Evolutionary conservation across 1,139 yeast genomes (phyloP), one percentile per base, ranked within the genome.

Genomic region (Sugiyamaella neomexicana): DNA sequence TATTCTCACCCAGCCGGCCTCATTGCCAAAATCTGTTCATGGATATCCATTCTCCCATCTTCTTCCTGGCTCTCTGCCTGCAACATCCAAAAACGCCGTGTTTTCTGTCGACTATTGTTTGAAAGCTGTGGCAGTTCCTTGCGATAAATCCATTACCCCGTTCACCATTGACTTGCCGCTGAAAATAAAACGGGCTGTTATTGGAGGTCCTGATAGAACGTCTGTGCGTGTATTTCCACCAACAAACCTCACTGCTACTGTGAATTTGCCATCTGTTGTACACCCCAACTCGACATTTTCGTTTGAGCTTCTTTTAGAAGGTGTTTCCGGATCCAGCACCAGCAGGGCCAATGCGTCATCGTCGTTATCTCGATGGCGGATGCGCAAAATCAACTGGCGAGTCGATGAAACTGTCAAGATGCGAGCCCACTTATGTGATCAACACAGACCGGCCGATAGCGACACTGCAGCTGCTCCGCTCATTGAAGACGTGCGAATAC

Each of bases 221-320:
- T 89, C 96, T 0, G 73, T 89, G 41, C 78, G 99, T 57, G 89
- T 95, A 1, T 93, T 93, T 69, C 99, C 99, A 0, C 98, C 99
- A 2, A 93, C 98, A 0, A 89, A 86, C 49, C 85, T 93, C 39
- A 85, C 89, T 2, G 95, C 97, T 2, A 81, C 86, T 40, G 91
- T 96, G 2, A 86, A 86, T 3, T 74, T 93, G 46, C 99, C 99
- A 1, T 87, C 88, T 59, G 96, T 89, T 13, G 80, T 89, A 17
- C 88, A 88, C 68, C 99, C 99, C 9, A 86, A 88, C 64, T 86
- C 96, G 0, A 77, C 85, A 0, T 89, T 93, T 65, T 86, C 95
- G 0, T 77, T 93, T 31, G 97, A 90, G 65, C 74, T 93, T 65
- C 81, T 84, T 60, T 72, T 95, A 62, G 95, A 90, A 61, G 93